Evolutionary conservation across 768 basidiomycete species (phyloP), one percentile per base, ranked within the genome.

Genomic region (Xanthoconium purpureum): DNA sequence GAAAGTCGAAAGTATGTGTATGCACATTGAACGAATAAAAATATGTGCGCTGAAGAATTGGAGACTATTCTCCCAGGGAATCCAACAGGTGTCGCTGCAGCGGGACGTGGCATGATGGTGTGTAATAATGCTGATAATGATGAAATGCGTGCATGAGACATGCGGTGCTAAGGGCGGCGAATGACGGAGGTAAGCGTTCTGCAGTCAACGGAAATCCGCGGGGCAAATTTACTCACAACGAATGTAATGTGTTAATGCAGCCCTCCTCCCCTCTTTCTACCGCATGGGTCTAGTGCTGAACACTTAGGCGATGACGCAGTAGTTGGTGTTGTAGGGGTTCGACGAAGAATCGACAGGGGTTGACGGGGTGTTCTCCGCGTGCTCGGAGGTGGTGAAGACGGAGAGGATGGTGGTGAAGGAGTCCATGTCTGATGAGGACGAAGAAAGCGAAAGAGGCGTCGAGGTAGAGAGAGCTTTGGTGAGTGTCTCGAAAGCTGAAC

Each of bases 301-400:
- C n/a, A 1, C 47, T 68, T 53, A 68, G 57, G 59, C 55, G 37
- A 68, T 42, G n/a, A 69, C 55, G 47, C 67, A 68, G 47, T 54
- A 57, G 15, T 11, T 38, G 17, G 11, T 14, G 51, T 36, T 43
- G 12, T 43, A 43, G 39, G 56, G 56, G n/a, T 33, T 36, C 3
- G 54, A n/a, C 3, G 54, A n/a, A 5, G 35, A 47, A 5, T 67
- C 59, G 11, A 59, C 58, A 7, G 65, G 67, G n/a, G 47, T 44
- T 15, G 66, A 58, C 3, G 55, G 44, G 12, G 18, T 57, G 14
- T 14, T 44, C 36, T 66, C 59, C 10, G 54, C 53, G 1, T 46
- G 15, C 30, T 53, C 45, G 5, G 55, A 37, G 43, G n/a, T 45
- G 35, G 48, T 37, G 13, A 70, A 58, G 47, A 63, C 20, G 6